These are phyloP conservation scores for Sphagnum fallax DNA, from an alignment of 228 moss, liverwort and hornwort genomes.

Conservation along the genomic window DNA sequence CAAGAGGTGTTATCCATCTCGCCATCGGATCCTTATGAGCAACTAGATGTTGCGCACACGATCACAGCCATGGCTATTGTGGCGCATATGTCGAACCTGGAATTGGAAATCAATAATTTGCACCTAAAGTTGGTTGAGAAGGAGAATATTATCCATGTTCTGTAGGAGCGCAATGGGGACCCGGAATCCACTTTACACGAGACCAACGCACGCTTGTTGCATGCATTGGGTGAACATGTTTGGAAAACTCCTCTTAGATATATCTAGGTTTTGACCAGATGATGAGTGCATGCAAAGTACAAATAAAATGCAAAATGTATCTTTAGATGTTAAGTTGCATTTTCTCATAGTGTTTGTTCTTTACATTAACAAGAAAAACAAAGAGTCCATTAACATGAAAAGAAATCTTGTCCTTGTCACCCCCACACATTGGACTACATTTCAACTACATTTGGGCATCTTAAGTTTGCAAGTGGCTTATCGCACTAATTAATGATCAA, in stretches of 20 bases:
- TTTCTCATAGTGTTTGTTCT: too few species aligned
- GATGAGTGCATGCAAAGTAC: too few species aligned
- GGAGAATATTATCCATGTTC: constrained; percentile 50
- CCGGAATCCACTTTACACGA: constrained; percentile 55
- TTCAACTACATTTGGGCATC: too few species aligned
- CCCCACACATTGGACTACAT: too few species aligned
- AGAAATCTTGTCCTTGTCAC: too few species aligned
- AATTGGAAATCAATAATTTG: constrained; percentile 58
- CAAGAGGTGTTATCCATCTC: constrained; percentile 62
- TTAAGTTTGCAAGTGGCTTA: too few species aligned
- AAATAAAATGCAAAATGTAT: too few species aligned
- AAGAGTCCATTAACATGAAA: too few species aligned
- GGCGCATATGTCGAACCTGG: constrained; percentile 62
- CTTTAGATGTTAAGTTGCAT: too few species aligned
- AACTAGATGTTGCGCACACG: constrained; percentile 70
- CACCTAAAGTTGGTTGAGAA: constrained; percentile 72
- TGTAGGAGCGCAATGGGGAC: constrained; percentile 50
- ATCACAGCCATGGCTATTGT: constrained; percentile 76
- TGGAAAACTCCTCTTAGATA: not conserved
- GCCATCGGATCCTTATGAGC: constrained; percentile 70
- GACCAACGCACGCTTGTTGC: constrained; percentile 56
- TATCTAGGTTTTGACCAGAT: too few species aligned
- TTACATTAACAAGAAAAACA: too few species aligned
- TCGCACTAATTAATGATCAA: too few species aligned
- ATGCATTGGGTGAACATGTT: constrained; percentile 59